Base-by-base conservation (phyloP, 1,284 basidiomycete species). In the Ustilago nuda region DNA sequence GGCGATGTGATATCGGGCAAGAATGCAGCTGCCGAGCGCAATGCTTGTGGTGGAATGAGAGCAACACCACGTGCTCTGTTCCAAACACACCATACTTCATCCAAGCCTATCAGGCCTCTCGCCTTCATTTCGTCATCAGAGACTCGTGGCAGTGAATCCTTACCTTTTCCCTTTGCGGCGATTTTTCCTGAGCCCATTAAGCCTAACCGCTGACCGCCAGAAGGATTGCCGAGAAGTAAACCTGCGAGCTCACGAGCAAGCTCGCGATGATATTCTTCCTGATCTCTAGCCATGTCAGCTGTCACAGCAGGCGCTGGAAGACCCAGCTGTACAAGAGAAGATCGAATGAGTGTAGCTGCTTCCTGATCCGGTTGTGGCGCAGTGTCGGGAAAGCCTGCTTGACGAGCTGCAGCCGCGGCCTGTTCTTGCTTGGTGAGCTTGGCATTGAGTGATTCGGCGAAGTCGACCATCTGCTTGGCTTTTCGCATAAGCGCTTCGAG, bases 61-160 rank as follows among this genome's bases (percentile, higher is more conserved):
- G 95, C 95, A 91, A 72, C 66, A 56, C 96, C 96, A 66, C 96
- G 88, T 2, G 94, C 94, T 58, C 96, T 91, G 86, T 98, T 98
- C 96, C 96, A 99, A 1, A 93, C 90, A 50, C 94, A 94, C 96
- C 96, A 99, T 0, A 94, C 92, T 85, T 98, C 95, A 85, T 99
- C 96, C 19, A 98, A 88, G 0, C 92, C 93, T 27, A 98, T 89
- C 17, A 98, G 45, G 12, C 80, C 78, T n/a, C 72, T 58, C 2
- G 58, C 72, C 48, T 67, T 56, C 39, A 67, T 57, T 9, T 67
- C 53, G 27, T 69, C 57, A 32, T 74, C 66, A 1, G 60, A 48
- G 8, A 66, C 52, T 30, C 63, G 55, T 27, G 61, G 57, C 33
- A 67, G 52, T 7, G 60, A 35, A 8, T 70, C 71, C 11, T 36